Evolutionary conservation across 148 eudicot genomes (phyloP).

Genomic region (Vaccinium vitisidaea): DNA sequence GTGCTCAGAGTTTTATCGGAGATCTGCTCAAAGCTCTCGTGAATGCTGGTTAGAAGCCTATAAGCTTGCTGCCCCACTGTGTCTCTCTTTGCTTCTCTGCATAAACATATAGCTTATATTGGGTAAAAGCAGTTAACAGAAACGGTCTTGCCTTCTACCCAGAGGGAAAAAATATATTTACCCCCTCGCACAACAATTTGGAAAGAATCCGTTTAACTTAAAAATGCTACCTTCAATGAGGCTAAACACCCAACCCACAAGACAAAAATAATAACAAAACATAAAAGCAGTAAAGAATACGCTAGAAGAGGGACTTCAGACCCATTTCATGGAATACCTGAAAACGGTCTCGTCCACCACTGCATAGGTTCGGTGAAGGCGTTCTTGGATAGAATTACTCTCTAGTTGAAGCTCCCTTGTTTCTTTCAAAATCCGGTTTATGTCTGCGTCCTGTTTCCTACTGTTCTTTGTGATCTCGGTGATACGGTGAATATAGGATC

Average conservation of each 20-base stretch:
- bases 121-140: neutral
- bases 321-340: conserved; percentile 32
- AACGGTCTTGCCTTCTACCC: neutral
- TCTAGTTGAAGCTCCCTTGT: conserved; percentile 75
- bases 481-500: conserved; percentile 59
- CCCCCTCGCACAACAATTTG: neutral
- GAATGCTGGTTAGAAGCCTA: conserved; percentile 51
- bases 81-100: conserved; percentile 71
- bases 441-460: conserved; percentile 62
- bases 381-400: conserved; percentile 68
- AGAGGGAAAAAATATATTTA: neutral
- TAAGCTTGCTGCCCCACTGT: conserved; percentile 52
- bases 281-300: neutral
- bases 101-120: conserved; percentile 13
- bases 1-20: conserved; percentile 52
- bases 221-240: neutral
- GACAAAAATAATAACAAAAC: neutral
- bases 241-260: neutral
- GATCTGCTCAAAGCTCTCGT: conserved; percentile 60
- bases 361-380: conserved; percentile 69
- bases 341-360: conserved; percentile 60
- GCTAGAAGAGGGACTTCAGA: neutral
- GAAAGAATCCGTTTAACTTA: neutral
- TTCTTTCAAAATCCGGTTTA: conserved; percentile 60
- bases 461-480: conserved; percentile 72